Evolutionary conservation across 176 grass and related monocot species (phyloP).

Genomic region (Pontederia crassipes): DNA sequence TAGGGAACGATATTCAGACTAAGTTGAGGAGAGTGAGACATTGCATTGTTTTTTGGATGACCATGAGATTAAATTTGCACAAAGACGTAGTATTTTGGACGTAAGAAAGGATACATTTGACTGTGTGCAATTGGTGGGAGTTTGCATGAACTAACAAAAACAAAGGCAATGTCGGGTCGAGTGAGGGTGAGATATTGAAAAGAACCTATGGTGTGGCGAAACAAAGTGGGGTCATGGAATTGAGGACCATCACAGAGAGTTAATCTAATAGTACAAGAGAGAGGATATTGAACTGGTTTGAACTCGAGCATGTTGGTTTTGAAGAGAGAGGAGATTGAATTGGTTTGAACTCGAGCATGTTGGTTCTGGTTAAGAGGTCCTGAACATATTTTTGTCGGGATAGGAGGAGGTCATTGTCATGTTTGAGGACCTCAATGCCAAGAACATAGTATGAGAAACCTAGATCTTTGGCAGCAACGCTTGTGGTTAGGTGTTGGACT

Average conservation of each 20-base stretch:
- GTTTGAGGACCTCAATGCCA: too few relatives aligned
- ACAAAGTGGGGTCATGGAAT: background rate
- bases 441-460: too few relatives aligned
- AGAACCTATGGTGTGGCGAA: background rate
- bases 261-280: too few relatives aligned
- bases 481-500: too few relatives aligned
- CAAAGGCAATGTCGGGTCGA: background rate
- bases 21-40: background rate
- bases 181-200: background rate
- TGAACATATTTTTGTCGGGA: too few relatives aligned
- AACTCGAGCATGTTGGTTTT: too few relatives aligned
- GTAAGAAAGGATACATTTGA: background rate
- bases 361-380: too few relatives aligned
- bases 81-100: background rate
- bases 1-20: background rate
- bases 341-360: background rate
- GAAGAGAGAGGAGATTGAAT: background rate
- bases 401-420: too few relatives aligned
- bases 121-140: background rate
- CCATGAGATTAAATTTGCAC: conserved; percentile 9
- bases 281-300: too few relatives aligned
- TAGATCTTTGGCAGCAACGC: too few relatives aligned
- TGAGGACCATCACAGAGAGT: too few relatives aligned
- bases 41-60: background rate
- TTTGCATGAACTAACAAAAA: background rate